phyloP scores from a whole-genome alignment of 345 rosid genomes.

The Dipteronia sinensis region DNA sequence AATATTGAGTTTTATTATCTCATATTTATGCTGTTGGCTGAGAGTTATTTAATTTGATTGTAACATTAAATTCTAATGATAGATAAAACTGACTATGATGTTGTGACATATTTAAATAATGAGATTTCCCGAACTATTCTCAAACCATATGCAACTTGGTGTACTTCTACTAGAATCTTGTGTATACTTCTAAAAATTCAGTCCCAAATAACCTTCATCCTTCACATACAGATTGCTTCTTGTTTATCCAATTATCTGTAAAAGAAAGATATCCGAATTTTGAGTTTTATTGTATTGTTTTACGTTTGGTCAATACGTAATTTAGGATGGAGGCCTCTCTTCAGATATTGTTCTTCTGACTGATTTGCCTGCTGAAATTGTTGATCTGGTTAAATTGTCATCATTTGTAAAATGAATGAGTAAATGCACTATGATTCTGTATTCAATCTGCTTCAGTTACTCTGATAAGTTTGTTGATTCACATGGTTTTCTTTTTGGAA shows the following conservation, averaged over 20 bases:
- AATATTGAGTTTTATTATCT: slow-evolving; percentile 1
- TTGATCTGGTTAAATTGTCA: background rate
- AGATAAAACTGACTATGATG: background rate
- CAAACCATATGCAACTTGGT: background rate
- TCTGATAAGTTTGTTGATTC: slow-evolving; percentile 7
- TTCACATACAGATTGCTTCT: background rate
- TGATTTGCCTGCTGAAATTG: background rate
- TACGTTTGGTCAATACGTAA: background rate
- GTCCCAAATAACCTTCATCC: background rate
- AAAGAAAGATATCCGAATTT: background rate
- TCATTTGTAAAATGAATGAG: background rate
- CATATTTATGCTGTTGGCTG: background rate
- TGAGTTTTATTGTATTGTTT: background rate
- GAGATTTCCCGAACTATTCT: background rate
- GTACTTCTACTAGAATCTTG: background rate
- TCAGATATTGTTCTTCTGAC: background rate
- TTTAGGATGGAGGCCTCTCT: background rate
- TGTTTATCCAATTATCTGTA: background rate
- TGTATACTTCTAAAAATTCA: background rate
- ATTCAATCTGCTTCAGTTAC: background rate
- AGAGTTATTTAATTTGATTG: background rate
- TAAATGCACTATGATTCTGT: background rate
- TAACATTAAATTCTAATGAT: background rate
- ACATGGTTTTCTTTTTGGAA: slow-evolving; percentile 2
- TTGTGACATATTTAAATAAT: background rate